Percentiles rank a stretch among this genome's conserved stretches.
phyloP scores from a whole-genome alignment of 2,329 filamentous ascomycete genomes.

The Fusarium annulatum region DNA sequence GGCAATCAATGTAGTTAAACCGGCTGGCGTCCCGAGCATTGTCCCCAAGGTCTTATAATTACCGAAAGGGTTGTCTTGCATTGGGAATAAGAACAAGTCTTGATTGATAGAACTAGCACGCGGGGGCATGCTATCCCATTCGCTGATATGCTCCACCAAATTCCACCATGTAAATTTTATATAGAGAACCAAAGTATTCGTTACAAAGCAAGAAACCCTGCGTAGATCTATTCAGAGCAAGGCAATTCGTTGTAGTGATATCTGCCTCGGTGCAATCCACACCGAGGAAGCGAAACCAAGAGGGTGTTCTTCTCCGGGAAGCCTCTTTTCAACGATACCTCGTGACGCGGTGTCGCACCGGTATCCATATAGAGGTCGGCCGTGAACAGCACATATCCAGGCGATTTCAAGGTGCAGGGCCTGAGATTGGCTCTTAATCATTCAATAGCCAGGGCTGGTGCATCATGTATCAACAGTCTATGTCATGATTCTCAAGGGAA shows the following conservation, averaged over 20 bases:
- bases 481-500: conserved; percentile 4
- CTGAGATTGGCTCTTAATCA: background rate
- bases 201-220: background rate
- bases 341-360: background rate
- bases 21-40: background rate
- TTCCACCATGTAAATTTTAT: background rate
- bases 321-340: conserved; percentile 15
- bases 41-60: background rate
- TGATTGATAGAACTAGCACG: background rate
- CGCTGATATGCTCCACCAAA: background rate
- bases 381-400: background rate
- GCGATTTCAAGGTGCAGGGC: background rate
- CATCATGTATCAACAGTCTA: background rate
- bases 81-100: background rate
- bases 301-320: conserved; percentile 8
- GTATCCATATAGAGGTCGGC: background rate
- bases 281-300: background rate
- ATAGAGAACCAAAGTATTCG: background rate
- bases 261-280: conserved; percentile 1
- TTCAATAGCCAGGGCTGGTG: background rate
- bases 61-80: no score
- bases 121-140: background rate
- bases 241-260: background rate
- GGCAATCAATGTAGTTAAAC: conserved; percentile 12
- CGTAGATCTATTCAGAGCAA: background rate